Evolutionary conservation across 257 asterid genomes (phyloP), one percentile per base, ranked within the genome.

Genomic region (Forsythia suspensa): DNA sequence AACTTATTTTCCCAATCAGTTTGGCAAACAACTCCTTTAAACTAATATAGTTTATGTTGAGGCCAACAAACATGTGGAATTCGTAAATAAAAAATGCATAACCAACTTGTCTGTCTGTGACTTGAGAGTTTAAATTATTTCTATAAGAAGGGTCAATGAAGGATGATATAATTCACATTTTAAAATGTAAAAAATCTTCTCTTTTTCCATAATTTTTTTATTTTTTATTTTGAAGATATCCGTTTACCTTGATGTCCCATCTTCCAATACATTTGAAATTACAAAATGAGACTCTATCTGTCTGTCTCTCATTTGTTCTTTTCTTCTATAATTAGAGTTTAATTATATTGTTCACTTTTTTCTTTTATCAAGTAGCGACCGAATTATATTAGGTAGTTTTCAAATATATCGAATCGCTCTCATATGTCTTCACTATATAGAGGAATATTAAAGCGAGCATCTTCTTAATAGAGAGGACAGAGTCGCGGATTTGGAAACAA

Each of bases 11-110:
- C 52, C 43, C 34, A 29, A 29, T 29, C 34, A 74, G 77, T 84
- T 84, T 78, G 80, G 82, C 84, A 78, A 82, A 84, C 85, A 51
- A 82, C 88, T 78, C 41, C 73, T 42, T 63, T 77, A 88, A 29
- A 87, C 86, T 80, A 69, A 3, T 16, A 21, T 16, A 2, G n/a
- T 10, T 29, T 74, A 29, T 65, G 40, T 65, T 65, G 48, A 63
- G 46, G 73, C 44, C 79, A 61, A 43, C 73, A 76, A 5, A 52
- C 16, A 74, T 73, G 70, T 42, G 51, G n/a, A 65, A 37, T 68
- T 80, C 69, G 20, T 61, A 21, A 72, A 61, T 59, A 72, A 57
- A 41, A 82, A 38, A 41, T 6, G 20, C 73, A 61, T 37, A 59
- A 71, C 12, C 52, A 80, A 68, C 65, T 80, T 73, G 37, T n/a